Percentiles rank a stretch among this genome's conserved stretches.
These are phyloP conservation scores for Atractiella rhizophila DNA, from an alignment of 768 basidiomycete species.

Conservation along the genomic window DNA sequence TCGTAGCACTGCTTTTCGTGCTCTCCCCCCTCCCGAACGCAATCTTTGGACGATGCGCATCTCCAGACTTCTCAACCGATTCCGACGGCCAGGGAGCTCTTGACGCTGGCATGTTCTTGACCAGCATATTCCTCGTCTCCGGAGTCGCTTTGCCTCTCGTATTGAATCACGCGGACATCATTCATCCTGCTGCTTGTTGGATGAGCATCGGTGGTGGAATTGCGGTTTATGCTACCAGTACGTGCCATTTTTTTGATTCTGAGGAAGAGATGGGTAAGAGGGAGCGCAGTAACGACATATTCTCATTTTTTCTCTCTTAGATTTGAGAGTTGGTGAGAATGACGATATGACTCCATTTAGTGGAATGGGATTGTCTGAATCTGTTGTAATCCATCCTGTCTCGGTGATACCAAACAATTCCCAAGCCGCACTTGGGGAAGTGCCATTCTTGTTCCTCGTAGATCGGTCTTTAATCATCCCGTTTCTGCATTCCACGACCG, in stretches of 20 bases:
- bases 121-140: constrained; percentile 64
- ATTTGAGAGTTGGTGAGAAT: too few species aligned
- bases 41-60: constrained; percentile 70
- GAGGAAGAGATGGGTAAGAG: too few species aligned
- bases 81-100: constrained; percentile 30
- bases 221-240: constrained; percentile 15
- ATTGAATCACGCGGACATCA: constrained; percentile 71
- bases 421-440: too few species aligned
- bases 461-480: too few species aligned
- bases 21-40: constrained; percentile 89
- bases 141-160: constrained; percentile 83
- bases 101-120: constrained; percentile 86
- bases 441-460: too few species aligned
- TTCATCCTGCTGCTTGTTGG: constrained; percentile 52
- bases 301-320: too few species aligned
- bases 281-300: too few species aligned
- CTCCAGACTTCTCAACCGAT: constrained; percentile 60
- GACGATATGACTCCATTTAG: too few species aligned
- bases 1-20: constrained; percentile 92
- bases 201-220: constrained; percentile 92
- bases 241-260: not conserved
- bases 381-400: too few species aligned
- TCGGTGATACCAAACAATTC: too few species aligned
- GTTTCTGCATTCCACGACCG: too few species aligned
- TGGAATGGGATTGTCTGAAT: too few species aligned